Conservation (phyloP, 441 rosid genomes). For the Viola pubescens region DNA sequence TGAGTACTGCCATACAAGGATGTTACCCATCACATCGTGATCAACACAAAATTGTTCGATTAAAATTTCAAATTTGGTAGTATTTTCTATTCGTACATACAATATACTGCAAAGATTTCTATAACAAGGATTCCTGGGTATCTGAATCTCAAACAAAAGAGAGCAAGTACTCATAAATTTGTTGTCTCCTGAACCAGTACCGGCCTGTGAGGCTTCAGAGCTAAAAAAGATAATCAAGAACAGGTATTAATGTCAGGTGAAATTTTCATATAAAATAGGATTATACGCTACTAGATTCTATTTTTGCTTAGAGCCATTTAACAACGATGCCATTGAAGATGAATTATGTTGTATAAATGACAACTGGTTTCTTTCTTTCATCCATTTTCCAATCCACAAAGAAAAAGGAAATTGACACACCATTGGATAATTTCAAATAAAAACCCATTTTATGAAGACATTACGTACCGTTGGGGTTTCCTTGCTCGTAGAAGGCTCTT, state of each 20-base stretch:
- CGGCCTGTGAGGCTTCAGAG: constrained; percentile 67
- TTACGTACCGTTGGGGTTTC: constrained; percentile 65
- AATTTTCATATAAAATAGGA: not conserved
- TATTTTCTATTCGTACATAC: too few relatives aligned
- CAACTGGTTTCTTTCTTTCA: too few relatives aligned
- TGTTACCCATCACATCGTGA: too few relatives aligned
- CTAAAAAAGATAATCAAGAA: constrained; percentile 25
- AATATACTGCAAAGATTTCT: too few relatives aligned
- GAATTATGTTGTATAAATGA: not conserved
- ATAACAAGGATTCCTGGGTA: too few relatives aligned
- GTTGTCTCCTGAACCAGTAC: constrained; percentile 25
- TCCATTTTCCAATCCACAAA: not conserved
- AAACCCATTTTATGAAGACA: too few relatives aligned
- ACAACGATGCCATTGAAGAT: not conserved
- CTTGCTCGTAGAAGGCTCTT: constrained; percentile 67
- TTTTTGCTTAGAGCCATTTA: not conserved
- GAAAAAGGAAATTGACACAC: not conserved
- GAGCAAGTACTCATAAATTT: not conserved
- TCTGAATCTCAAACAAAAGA: too few relatives aligned
- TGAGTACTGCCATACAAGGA: too few relatives aligned
- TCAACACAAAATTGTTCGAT: too few relatives aligned
- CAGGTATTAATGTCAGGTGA: not conserved
- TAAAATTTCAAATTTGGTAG: too few relatives aligned
- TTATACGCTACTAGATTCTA: not conserved
- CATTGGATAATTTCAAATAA: not conserved